Evolutionary conservation across 768 basidiomycete genomes (phyloP), one percentile per base, ranked within the genome.

Genomic region (Pluteus cervinus): DNA sequence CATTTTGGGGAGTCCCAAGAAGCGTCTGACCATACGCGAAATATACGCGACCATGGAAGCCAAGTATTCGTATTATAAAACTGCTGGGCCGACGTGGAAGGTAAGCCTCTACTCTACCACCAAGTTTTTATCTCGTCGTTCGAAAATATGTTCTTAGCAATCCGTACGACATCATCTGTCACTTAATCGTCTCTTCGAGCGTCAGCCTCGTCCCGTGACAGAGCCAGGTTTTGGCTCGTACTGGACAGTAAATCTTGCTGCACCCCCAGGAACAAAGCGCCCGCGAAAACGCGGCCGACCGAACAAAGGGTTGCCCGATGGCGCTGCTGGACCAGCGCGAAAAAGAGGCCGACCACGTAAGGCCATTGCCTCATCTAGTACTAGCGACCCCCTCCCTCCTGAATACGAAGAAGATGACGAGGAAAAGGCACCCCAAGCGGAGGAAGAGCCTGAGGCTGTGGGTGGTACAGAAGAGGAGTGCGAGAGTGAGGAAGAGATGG

Each of bases 141-240:
- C n/a, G n/a, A n/a, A n/a, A n/a, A n/a, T n/a, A n/a, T n/a, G n/a
- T n/a, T 39, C 33, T 10, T 47, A 89, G 86, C 86, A 89, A 86
- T 89, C 86, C 28, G 86, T 89, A 40, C 74, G 86, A 40, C 86
- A 89, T 44, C 86, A 88, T 58, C 68, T 89, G 24, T 88, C 86
- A 8, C 62, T 88, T 35, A 88, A 88, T 58, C 75, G 84, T 24
- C 61, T 89, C 4, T 89, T 89, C 50, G 86, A 89, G 55, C 73
- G 85, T 34, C 83, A 86, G 48, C 80, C 82, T 14, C 73, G 86
- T 34, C 86, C 86, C 6, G 81, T 83, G 7, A 85, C 85, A 21
- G 86, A 88, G 55, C 86, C 86, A 9, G 86, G 86, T 11, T 86
- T 87, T 54, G 86, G 86, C 15, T 88, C 86, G 8, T 88, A 89